Evolutionary conservation across 768 basidiomycete genomes (phyloP).

Genomic region (Crepidotus variabilis): DNA sequence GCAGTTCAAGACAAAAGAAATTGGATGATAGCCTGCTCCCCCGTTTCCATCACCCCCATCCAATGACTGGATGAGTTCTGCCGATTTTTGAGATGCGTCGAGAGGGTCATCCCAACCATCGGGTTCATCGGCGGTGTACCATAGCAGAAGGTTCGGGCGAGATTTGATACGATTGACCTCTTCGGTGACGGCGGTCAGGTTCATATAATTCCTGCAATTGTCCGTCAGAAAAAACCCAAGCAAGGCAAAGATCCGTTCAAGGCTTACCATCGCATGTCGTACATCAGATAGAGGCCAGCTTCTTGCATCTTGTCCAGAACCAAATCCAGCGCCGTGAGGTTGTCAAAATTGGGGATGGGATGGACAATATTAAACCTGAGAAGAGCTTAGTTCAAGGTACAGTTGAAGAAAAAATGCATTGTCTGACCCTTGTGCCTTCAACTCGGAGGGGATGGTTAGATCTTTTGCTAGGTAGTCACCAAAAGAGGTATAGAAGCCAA

Average conservation of each 20-base stretch:
- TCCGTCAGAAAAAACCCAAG: too few relatives aligned
- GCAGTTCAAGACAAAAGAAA: conserved; percentile 63
- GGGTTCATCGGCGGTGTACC: conserved; percentile 76
- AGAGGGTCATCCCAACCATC: conserved; percentile 69
- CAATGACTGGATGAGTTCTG: conserved; percentile 53
- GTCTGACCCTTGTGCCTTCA: conserved; percentile 55
- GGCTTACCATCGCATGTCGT: conserved; percentile 72
- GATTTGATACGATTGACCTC: conserved; percentile 69
- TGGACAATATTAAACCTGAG: conserved; percentile 44
- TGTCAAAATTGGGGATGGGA: conserved; percentile 63
- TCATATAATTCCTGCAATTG: conserved; percentile 59
- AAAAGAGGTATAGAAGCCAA: conserved; percentile 72
- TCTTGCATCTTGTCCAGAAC: conserved; percentile 72
- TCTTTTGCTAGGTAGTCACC: conserved; percentile 51
- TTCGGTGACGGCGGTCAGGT: conserved; percentile 54
- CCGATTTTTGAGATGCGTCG: conserved; percentile 49
- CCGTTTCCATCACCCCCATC: conserved; percentile 48
- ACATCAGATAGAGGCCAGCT: conserved; percentile 70
- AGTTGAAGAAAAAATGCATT: not conserved
- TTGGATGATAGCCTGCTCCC: conserved; percentile 59
- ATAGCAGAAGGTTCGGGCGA: conserved; percentile 63
- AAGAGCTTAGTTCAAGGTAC: not conserved
- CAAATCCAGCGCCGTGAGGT: conserved; percentile 50
- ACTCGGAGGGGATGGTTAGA: conserved; percentile 46
- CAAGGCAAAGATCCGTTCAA: too few relatives aligned